Evolutionary conservation across 2,329 filamentous ascomycete genomes (phyloP), one percentile per base, ranked within the genome.

Genomic region (Alternaria novae-zelandiae): DNA sequence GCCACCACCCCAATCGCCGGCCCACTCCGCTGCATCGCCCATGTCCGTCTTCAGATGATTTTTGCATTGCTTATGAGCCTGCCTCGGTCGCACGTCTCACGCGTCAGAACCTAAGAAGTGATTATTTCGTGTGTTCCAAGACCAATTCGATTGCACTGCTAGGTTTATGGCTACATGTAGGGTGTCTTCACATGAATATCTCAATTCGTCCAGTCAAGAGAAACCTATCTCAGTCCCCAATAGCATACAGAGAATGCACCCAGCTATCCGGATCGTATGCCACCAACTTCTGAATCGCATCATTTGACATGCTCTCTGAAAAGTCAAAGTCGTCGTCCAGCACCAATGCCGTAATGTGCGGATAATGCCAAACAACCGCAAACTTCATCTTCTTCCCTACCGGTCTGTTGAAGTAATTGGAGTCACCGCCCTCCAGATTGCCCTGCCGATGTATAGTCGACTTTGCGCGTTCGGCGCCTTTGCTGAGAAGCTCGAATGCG

Each of bases 351-450:
- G 74, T 78, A 44, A 79, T 77, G 47, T 78, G 73, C 45, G 71
- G 75, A 28, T 74, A 70, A 25, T 75, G 66, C 66, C 75, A 75
- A 8, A 79, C 64, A 23, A 76, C 82, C 45, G 89, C 90, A 61
- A 88, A 85, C 80, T 89, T 92, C 75, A 91, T 86, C 65, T 83
- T 85, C 41, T 78, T 78, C 51, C 83, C 81, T 23, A 83, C 83
- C 4, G 92, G 92, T 28, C 92, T 88, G 45, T 83, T 80, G 77
- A 95, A 91, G 82, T 89, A 94, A 79, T 94, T 88, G 28, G 87
- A 89, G 75, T 89, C 88, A 56, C 91, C 90, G 32, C 87, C 89
- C 26, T 87, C 83, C 54, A 86, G 82, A 67, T 88, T 86, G 32
- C 80, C 79, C 80, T 94, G 76, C 30, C 78, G 71, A 65, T 80